phyloP scores from a whole-genome alignment of 2,329 filamentous ascomycete species.

The Xylariales sp. region DNA sequence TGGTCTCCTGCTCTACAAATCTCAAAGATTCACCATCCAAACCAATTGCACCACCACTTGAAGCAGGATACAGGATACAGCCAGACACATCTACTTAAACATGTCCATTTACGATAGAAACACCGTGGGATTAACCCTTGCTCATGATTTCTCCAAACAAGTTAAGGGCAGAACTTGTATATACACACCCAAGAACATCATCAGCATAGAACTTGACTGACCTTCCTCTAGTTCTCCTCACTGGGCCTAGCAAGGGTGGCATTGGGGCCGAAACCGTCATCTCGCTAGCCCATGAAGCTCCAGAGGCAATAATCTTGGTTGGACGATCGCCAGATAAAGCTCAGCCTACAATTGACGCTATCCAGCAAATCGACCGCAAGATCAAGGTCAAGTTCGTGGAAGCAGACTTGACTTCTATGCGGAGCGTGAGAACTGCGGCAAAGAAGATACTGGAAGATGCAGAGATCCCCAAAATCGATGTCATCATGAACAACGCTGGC shows the following conservation, averaged over 20 bases:
- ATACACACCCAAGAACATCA: constrained; percentile 1
- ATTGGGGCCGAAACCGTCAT: constrained; percentile 25
- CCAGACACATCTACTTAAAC: too few relatives aligned
- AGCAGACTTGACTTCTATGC: constrained; percentile 21
- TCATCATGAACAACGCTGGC: constrained; percentile 30
- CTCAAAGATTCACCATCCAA: too few relatives aligned
- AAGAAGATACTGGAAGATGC: constrained; percentile 20
- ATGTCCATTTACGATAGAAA: constrained; percentile 8
- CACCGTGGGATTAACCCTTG: constrained; percentile 12
- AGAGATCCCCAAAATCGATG: constrained; percentile 22
- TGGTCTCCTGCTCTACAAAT: too few relatives aligned
- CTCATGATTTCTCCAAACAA: constrained; percentile 13
- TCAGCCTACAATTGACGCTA: constrained; percentile 21
- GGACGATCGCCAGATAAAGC: constrained; percentile 20
- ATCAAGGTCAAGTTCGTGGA: constrained; percentile 21
- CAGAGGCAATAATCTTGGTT: constrained; percentile 22
- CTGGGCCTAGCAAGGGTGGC: constrained; percentile 25
- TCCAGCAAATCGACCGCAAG: constrained; percentile 15
- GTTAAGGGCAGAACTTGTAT: constrained; percentile 21
- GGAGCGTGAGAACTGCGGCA: constrained; percentile 26
- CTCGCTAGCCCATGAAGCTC: constrained; percentile 22
- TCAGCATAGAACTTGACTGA: too few relatives aligned
- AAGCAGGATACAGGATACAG: too few relatives aligned
- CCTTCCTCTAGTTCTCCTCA: constrained; percentile 28
- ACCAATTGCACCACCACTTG: too few relatives aligned